phyloP scores from a whole-genome alignment of 306 rosid genomes.

The Pachyrhizus erosus region DNA sequence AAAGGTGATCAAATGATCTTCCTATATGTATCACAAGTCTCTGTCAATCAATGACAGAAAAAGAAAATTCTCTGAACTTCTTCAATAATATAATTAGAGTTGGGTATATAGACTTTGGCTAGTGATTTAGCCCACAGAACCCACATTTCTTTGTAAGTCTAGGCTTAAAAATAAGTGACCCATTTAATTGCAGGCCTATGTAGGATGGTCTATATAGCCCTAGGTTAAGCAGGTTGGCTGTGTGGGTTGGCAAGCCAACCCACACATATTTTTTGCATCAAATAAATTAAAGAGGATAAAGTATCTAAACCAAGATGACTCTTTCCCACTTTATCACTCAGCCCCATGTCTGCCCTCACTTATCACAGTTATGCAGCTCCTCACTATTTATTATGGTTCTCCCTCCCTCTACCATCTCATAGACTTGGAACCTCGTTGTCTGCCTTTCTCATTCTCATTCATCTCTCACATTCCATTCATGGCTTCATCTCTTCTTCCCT shows the following conservation, averaged over 20 bases:
- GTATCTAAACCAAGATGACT: neutral
- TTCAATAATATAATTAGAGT: too few species aligned
- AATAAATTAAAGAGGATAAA: neutral
- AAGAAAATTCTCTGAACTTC: too few species aligned
- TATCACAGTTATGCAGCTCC: neutral
- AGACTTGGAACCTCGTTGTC: neutral
- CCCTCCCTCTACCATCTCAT: neutral
- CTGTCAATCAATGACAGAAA: too few species aligned
- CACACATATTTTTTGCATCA: neutral
- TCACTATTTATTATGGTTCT: neutral
- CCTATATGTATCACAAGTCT: too few species aligned
- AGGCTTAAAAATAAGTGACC: neutral
- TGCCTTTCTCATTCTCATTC: neutral
- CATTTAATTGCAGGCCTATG: neutral
- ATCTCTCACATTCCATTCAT: neutral
- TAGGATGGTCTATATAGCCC: neutral
- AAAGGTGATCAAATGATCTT: neutral
- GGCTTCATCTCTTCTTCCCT: neutral
- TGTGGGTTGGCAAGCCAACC: neutral
- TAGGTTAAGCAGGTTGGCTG: neutral
- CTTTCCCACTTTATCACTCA: neutral
- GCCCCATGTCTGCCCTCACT: neutral
- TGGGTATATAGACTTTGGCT: neutral
- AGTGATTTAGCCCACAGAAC: neutral
- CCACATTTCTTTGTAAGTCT: neutral